Conservation (phyloP, 495 filamentous ascomycete species). For the Xanthoparmelia taractica region DNA sequence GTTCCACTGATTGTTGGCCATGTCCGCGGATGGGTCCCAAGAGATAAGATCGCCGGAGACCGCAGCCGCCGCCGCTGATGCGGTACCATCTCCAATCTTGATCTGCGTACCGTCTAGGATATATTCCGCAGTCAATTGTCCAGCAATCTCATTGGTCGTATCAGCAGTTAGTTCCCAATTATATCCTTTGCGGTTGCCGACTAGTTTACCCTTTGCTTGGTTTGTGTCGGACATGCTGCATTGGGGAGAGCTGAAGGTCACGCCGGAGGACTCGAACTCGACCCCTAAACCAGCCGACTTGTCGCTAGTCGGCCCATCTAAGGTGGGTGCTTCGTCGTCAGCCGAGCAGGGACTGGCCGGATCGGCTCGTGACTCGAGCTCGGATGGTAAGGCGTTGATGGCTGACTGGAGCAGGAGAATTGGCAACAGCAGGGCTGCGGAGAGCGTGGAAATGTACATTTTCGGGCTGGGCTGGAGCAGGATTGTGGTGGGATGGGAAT, state of each 20-base stretch:
- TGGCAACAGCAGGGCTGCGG: too few species aligned
- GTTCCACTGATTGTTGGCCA: slow-evolving; percentile 13
- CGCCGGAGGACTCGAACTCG: slow-evolving; percentile 18
- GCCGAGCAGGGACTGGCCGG: neutral
- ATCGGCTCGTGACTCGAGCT: slow-evolving; percentile 4
- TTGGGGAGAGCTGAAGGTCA: slow-evolving; percentile 8
- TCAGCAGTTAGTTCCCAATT: slow-evolving; percentile 21
- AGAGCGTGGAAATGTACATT: too few species aligned
- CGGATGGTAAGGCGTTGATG: neutral
- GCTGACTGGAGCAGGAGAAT: too few species aligned
- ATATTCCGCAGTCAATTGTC: slow-evolving; percentile 19
- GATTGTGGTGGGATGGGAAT: too few species aligned
- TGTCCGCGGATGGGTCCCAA: slow-evolving; percentile 22
- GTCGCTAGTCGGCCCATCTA: slow-evolving; percentile 22
- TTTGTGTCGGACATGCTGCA: slow-evolving; percentile 16
- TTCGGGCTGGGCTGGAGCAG: too few species aligned
- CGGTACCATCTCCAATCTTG: slow-evolving; percentile 19
- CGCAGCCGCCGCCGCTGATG: slow-evolving; percentile 14
- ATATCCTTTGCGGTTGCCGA: slow-evolving; percentile 4
- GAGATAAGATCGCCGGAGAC: slow-evolving; percentile 16
- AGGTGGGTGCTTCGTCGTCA: slow-evolving; percentile 10
- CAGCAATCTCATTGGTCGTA: slow-evolving; percentile 2
- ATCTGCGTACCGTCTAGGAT: slow-evolving; percentile 22
- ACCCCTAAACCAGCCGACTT: slow-evolving; percentile 24
- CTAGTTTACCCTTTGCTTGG: slow-evolving; percentile 11